Base-by-base conservation (phyloP, 2,329 filamentous ascomycete species). In the Phaeosphaeriaceae sp. region DNA sequence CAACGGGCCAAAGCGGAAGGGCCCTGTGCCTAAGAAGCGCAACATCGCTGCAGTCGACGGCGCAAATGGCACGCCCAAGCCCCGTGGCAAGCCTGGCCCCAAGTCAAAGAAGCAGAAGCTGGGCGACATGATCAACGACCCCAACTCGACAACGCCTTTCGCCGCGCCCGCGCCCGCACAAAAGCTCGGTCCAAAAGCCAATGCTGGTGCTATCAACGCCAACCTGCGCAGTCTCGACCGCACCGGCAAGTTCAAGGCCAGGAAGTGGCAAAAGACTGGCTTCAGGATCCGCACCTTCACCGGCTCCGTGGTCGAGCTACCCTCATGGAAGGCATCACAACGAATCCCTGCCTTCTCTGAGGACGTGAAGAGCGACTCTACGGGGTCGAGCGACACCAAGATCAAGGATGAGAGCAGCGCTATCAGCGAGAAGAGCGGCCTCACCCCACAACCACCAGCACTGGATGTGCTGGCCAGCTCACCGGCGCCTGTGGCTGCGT, bases 141-240 rank as follows among this genome's bases (percentile, higher is more conserved):
- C 75, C 22, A 73, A 74, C 64, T 68, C 60, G 54, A 78, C 78
- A 55, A 69, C 66, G 15, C 67, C 84, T 68, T 79, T 82, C 48
- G 68, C 74, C 58, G 73, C 76, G 60, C 69, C 73, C n/a, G 73
- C 76, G 21, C 79, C 82, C 46, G 82, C 84, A 51, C 91, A 94
- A 79, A 96, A 96, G 78, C 89, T 98, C 24, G 94, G 94, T 3
- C 95, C 95, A 67, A 98, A 97, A 79, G 94, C 94, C 51, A 98
- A 97, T 77, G 91, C 94, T 71, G 95, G 95, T 63, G 94, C 94
- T 58, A 99, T 99, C 84, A 99, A 99, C 75, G 95, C 95, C 54
- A 92, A 92, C 52, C 89, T 99, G 50, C 92, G 95, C 54, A 94
- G 95, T 13, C 90, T 99, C 64, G 95, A 99, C 78, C 89, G 94